Evolutionary conservation across 768 basidiomycete genomes (phyloP).

Genomic region (Boletus pseudopeckii): DNA sequence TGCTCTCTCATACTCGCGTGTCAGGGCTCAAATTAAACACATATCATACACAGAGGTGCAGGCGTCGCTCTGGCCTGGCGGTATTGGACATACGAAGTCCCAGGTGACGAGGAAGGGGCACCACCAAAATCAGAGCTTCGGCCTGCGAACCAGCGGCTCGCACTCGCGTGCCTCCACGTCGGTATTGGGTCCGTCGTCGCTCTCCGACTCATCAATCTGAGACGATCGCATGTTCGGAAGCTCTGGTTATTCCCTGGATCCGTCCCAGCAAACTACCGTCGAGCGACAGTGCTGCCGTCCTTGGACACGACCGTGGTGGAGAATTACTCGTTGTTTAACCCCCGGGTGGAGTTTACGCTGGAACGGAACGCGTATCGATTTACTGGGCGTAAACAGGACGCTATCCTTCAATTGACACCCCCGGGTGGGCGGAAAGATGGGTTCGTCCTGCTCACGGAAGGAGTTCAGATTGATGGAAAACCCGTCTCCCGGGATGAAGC

Average conservation of each 20-base stretch:
- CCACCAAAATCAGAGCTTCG: slow-evolving; percentile 24
- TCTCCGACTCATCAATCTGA: slow-evolving; percentile 23
- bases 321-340: slow-evolving; percentile 19
- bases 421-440: slow-evolving; percentile 14
- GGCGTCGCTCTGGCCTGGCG: slow-evolving; percentile 28
- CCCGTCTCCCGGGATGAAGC: slow-evolving; percentile 18
- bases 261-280: slow-evolving; percentile 24
- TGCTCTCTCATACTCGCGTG: background rate
- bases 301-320: slow-evolving; percentile 28
- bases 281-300: slow-evolving; percentile 13
- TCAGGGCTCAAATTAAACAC: background rate
- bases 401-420: slow-evolving; percentile 17
- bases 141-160: slow-evolving; percentile 29
- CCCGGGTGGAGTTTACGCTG: slow-evolving; percentile 22
- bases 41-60: slow-evolving; percentile 16
- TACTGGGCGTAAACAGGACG: slow-evolving; percentile 17
- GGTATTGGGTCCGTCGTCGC: slow-evolving; percentile 30
- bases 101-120: slow-evolving; percentile 11
- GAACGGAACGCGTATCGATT: slow-evolving; percentile 25
- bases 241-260: slow-evolving; percentile 30
- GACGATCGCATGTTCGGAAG: slow-evolving; percentile 29
- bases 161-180: slow-evolving; percentile 27
- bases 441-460: slow-evolving; percentile 23
- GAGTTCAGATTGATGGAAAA: slow-evolving; percentile 26
- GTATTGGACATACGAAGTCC: slow-evolving; percentile 24